These are phyloP conservation scores for Dichomitus squalens DNA, from an alignment of 1,284 basidiomycete species.

Conservation along the genomic window DNA sequence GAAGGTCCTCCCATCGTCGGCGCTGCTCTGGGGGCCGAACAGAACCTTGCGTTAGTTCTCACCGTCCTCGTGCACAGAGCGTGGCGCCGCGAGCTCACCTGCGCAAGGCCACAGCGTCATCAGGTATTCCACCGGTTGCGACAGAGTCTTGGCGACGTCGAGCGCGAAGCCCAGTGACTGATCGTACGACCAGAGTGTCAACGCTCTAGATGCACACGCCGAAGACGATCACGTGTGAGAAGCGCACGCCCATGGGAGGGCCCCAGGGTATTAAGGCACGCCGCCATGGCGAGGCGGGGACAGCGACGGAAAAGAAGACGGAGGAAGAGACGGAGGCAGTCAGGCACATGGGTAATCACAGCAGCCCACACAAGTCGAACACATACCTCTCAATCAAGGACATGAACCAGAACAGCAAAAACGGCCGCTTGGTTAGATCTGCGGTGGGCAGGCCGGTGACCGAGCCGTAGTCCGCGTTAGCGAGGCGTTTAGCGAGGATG, in stretches of 20 bases:
- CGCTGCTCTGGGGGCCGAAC: constrained; percentile 49
- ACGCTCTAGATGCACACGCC: constrained; percentile 41
- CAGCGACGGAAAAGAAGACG: not conserved
- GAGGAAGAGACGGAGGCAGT: constrained; percentile 1
- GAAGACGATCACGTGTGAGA: not conserved
- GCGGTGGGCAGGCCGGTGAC: constrained; percentile 64
- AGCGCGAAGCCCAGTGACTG: constrained; percentile 61
- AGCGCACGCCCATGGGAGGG: not conserved
- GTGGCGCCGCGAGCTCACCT: constrained; percentile 40
- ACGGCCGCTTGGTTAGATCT: constrained; percentile 50
- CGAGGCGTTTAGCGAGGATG: constrained; percentile 58
- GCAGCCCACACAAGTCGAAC: not conserved
- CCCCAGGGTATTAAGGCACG: constrained; percentile 1
- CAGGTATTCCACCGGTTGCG: constrained; percentile 67
- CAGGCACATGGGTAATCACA: constrained; percentile 15
- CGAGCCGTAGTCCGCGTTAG: constrained; percentile 55
- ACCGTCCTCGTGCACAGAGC: not conserved
- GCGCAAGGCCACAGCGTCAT: constrained; percentile 68
- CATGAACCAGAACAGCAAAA: constrained; percentile 81
- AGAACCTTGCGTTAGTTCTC: not conserved
- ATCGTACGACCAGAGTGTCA: constrained; percentile 67
- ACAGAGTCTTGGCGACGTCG: constrained; percentile 63
- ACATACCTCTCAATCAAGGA: constrained; percentile 64
- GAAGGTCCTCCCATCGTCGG: constrained; percentile 47
- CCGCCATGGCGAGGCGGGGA: not conserved